Evolutionary conservation across 106 monocot species (phyloP).

Genomic region (Dendrobium catenatum): DNA sequence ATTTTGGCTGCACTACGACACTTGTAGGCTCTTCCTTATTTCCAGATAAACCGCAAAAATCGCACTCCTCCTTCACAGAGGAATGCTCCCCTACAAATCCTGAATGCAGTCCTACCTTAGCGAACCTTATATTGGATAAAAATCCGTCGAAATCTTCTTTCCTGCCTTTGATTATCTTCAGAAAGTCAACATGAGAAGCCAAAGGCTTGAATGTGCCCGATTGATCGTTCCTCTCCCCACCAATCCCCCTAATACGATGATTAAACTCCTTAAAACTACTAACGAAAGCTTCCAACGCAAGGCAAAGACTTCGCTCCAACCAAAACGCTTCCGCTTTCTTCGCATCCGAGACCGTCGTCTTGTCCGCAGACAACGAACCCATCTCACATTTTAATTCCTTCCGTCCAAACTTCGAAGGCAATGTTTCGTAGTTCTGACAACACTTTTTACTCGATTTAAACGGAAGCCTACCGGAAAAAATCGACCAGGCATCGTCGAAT

Average conservation of each 20-base stretch:
- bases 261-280: not conserved
- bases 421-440: conserved; percentile 5
- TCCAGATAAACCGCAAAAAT: conserved; percentile 6
- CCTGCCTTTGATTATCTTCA: not conserved
- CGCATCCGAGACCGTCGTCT: not conserved
- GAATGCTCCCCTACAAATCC: conserved; percentile 18
- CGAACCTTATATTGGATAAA: not conserved
- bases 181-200: not conserved
- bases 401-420: not conserved
- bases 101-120: conserved; percentile 12
- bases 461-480: conserved; percentile 25
- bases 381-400: conserved; percentile 5
- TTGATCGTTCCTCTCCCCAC: not conserved
- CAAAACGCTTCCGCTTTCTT: conserved; percentile 9
- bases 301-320: conserved; percentile 29
- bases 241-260: not conserved
- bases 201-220: not conserved
- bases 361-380: not conserved
- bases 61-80: conserved; percentile 19
- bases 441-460: conserved; percentile 46
- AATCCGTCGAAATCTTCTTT: conserved; percentile 4
- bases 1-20: conserved; percentile 18
- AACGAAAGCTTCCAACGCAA: conserved; percentile 5
- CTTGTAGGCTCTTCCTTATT: conserved; percentile 30
- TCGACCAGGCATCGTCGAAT: conserved; percentile 27